These are phyloP conservation scores for Solanum paucissectum DNA, from an alignment of 257 asterid genomes.

Conservation along the genomic window DNA sequence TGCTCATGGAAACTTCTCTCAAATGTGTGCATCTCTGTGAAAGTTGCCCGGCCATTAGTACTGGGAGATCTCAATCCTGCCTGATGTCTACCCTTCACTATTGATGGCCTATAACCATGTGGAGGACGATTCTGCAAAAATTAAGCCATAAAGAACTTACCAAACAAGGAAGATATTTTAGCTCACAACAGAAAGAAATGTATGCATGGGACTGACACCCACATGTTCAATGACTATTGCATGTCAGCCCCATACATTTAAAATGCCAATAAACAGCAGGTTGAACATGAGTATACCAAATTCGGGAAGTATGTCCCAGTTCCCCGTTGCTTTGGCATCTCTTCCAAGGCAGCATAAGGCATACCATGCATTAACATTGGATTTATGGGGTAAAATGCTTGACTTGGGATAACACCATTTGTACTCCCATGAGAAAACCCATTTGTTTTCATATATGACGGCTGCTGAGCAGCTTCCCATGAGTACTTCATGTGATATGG, in stretches of 20 bases:
- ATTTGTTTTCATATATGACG: not conserved
- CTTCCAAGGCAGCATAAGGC: slow-evolving; percentile 49
- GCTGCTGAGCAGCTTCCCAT: slow-evolving; percentile 5
- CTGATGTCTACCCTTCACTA: slow-evolving; percentile 36
- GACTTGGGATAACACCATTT: slow-evolving; percentile 6
- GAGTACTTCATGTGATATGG: not conserved
- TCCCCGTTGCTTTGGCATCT: slow-evolving; percentile 65
- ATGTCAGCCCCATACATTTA: not conserved
- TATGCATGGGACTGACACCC: not conserved
- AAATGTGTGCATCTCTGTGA: slow-evolving; percentile 18
- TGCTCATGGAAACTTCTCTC: slow-evolving; percentile 36
- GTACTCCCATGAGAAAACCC: slow-evolving; percentile 2
- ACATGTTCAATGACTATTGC: not conserved
- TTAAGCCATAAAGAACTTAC: not conserved
- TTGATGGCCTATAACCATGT: slow-evolving; percentile 34
- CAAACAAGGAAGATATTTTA: not conserved
- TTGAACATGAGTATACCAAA: slow-evolving; percentile 31
- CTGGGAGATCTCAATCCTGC: slow-evolving; percentile 26
- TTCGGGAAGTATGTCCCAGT: slow-evolving; percentile 76
- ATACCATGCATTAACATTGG: slow-evolving; percentile 22
- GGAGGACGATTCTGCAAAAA: slow-evolving; percentile 34
- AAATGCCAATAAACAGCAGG: not conserved
- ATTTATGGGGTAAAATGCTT: not conserved
- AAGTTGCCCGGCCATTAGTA: slow-evolving; percentile 18
- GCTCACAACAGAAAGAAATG: not conserved